phyloP scores from a whole-genome alignment of 148 eudicot genomes.

The Silene conica region DNA sequence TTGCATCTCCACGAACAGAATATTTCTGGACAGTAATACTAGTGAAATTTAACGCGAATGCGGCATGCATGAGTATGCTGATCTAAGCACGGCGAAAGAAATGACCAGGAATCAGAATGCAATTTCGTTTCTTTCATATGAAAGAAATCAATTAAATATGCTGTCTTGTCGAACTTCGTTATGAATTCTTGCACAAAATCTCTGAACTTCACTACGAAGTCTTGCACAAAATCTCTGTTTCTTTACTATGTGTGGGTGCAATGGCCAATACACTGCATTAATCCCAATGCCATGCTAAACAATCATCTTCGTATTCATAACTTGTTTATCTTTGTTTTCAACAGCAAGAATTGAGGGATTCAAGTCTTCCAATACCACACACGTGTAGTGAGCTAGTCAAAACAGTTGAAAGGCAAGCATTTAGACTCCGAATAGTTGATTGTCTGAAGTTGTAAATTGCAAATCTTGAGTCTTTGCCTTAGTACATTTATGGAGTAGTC shows the following conservation, averaged over 20 bases:
- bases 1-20: not conserved
- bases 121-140: not conserved
- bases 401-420: constrained; percentile 40
- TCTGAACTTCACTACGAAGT: too few relatives aligned
- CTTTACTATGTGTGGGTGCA: not conserved
- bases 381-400: constrained; percentile 36
- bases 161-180: too few relatives aligned
- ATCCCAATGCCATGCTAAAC: not conserved
- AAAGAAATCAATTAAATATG: too few relatives aligned
- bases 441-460: not conserved
- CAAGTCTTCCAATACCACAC: constrained; percentile 16
- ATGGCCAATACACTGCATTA: not conserved
- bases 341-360: constrained; percentile 16
- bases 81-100: not conserved
- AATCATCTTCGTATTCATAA: not conserved
- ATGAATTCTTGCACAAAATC: too few relatives aligned
- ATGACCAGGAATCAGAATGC: not conserved
- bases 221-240: too few relatives aligned
- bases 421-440: not conserved
- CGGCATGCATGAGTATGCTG: not conserved
- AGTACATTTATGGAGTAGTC: not conserved
- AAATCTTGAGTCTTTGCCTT: not conserved
- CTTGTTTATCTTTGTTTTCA: not conserved
- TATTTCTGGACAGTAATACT: too few relatives aligned
- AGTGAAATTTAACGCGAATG: too few relatives aligned